These are phyloP conservation scores for Penicillium freii DNA, from an alignment of 2,329 filamentous ascomycete genomes.

Conservation along the genomic window DNA sequence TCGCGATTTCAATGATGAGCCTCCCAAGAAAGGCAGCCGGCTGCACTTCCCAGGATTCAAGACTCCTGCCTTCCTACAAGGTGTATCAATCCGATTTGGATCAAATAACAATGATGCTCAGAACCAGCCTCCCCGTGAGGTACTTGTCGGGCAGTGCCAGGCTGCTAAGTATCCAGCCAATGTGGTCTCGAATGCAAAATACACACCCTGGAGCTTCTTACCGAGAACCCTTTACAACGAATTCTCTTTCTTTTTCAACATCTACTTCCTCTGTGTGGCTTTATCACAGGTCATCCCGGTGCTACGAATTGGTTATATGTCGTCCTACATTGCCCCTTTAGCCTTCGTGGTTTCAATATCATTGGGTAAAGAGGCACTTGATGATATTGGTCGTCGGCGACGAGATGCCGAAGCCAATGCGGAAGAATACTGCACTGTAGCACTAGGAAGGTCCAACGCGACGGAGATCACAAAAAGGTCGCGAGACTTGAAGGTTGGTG, in stretches of 20 bases:
- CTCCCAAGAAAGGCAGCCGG: constrained; percentile 51
- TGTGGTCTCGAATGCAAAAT: constrained; percentile 94
- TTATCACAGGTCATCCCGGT: constrained; percentile 88
- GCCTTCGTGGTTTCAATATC: constrained; percentile 91
- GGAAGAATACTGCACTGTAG: constrained; percentile 77
- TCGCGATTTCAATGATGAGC: constrained; percentile 35
- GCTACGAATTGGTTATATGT: constrained; percentile 87
- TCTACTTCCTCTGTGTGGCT: constrained; percentile 95
- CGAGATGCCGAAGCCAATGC: constrained; percentile 93
- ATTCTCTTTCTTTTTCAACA: constrained; percentile 99
- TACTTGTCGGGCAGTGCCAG: constrained; percentile 74
- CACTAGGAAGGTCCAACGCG: constrained; percentile 59
- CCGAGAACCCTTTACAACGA: constrained; percentile 96
- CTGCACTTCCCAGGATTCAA: constrained; percentile 69
- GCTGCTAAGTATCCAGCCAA: constrained; percentile 80
- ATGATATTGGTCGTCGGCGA: constrained; percentile 82
- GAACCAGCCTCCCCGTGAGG: constrained; percentile 62
- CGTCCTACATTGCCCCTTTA: constrained; percentile 88
- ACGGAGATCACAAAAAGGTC: constrained; percentile 76
- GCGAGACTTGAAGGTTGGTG: constrained; percentile 85
- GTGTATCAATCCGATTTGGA: constrained; percentile 25
- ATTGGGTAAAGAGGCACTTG: constrained; percentile 90
- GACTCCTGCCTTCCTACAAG: constrained; percentile 36
- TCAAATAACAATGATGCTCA: constrained; percentile 43
- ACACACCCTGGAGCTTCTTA: constrained; percentile 90